phyloP scores from a whole-genome alignment of 106 monocot genomes.

The Dendrobium catenatum region DNA sequence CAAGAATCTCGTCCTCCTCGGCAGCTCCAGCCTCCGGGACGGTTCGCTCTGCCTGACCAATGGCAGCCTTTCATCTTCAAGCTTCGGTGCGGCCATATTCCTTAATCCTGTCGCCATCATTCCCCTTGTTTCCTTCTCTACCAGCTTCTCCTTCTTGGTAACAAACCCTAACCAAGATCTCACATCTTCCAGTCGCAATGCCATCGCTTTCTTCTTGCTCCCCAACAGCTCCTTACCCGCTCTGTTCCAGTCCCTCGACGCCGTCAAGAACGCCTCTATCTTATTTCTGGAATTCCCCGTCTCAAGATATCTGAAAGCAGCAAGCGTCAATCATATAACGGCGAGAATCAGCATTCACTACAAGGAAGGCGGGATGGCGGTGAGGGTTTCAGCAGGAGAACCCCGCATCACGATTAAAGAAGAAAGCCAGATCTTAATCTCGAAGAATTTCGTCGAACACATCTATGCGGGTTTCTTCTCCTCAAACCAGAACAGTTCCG shows the following conservation, averaged over 20 bases:
- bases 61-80: neutral
- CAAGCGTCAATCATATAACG: neutral
- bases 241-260: neutral
- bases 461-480: too few species aligned
- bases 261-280: too few species aligned
- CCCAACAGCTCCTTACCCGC: neutral
- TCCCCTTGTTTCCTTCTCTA: neutral
- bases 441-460: too few species aligned
- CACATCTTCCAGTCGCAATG: too few species aligned
- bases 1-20: neutral
- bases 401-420: neutral
- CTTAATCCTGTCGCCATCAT: neutral
- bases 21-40: too few species aligned
- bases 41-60: too few species aligned
- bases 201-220: too few species aligned
- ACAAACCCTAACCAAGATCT: neutral
- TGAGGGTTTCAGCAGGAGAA: neutral
- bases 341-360: neutral
- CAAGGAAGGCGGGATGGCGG: neutral
- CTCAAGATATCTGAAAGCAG: neutral
- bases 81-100: neutral
- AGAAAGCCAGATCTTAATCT: neutral
- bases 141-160: neutral
- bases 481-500: too few species aligned
- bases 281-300: too few species aligned